Conservation (phyloP, 2,329 filamentous ascomycete species). For the Diplodia seriata region DNA sequence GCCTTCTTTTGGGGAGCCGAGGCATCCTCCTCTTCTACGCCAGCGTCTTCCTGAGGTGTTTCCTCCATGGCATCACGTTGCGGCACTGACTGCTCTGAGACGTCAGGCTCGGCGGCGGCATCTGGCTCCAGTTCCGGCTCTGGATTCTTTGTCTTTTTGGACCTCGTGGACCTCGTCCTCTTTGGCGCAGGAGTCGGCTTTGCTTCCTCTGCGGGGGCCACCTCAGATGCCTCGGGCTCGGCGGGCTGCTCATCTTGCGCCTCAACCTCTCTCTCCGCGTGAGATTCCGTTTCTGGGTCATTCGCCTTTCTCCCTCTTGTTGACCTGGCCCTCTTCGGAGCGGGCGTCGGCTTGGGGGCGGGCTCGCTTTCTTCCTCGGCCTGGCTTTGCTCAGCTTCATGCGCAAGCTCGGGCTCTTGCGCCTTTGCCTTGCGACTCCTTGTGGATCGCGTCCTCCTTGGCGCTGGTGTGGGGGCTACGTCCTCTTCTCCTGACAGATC, state of each 20-base stretch:
- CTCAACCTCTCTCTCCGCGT: neutral
- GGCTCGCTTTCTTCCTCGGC: conserved; percentile 7
- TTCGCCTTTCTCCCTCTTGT: conserved; percentile 22
- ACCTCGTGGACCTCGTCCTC: conserved; percentile 12
- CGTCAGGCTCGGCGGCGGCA: conserved; percentile 36
- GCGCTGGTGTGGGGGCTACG: neutral
- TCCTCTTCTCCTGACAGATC: conserved; percentile 9
- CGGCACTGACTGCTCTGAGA: conserved; percentile 30
- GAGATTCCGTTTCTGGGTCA: conserved; percentile 18
- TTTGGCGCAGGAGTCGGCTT: neutral
- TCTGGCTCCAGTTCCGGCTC: conserved; percentile 32
- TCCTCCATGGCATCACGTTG: conserved; percentile 41
- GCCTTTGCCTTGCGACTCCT: conserved; percentile 23
- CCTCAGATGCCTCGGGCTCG: neutral
- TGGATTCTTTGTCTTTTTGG: conserved; percentile 13
- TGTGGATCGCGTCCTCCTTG: conserved; percentile 20
- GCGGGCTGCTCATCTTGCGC: neutral
- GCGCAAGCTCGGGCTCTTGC: conserved; percentile 1
- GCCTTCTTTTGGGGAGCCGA: conserved; percentile 18
- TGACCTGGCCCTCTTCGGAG: conserved; percentile 23
- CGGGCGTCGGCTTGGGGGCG: neutral
- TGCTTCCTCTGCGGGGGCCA: neutral
- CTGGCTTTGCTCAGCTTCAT: neutral
- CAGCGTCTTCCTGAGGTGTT: conserved; percentile 28
- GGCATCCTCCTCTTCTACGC: neutral